Percentiles rank a stretch among this genome's conserved stretches.
These are phyloP conservation scores for Nemania sp. DNA, from an alignment of 2,329 filamentous ascomycete genomes.

Conservation along the genomic window DNA sequence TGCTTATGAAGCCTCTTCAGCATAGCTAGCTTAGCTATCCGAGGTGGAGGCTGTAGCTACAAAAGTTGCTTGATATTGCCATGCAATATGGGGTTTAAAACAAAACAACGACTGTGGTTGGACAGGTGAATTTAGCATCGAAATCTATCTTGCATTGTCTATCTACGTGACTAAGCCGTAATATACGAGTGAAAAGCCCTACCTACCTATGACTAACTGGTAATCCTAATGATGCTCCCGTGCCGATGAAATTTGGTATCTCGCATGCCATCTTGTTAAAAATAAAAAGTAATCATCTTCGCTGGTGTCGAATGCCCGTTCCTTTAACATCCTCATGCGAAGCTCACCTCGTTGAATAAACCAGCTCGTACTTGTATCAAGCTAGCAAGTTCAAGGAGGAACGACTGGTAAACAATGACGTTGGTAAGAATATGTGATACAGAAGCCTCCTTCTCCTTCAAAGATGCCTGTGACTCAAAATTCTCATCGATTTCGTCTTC, in stretches of 20 bases:
- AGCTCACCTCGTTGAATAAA: conserved; percentile 81
- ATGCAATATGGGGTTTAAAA: not conserved
- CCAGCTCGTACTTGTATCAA: conserved; percentile 80
- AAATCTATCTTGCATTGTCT: conserved; percentile 15
- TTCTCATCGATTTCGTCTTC: conserved; percentile 46
- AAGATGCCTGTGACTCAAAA: conserved; percentile 44
- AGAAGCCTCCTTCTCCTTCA: conserved; percentile 64
- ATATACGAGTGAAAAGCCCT: not conserved
- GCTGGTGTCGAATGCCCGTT: not conserved
- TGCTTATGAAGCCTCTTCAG: too few species aligned
- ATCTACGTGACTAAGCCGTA: conserved; percentile 4
- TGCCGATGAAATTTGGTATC: conserved; percentile 25
- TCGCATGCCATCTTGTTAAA: conserved; percentile 15
- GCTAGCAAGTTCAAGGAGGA: conserved; percentile 80
- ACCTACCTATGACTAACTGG: not conserved
- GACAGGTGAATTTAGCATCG: not conserved
- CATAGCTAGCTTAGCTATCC: too few species aligned
- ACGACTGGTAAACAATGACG: conserved; percentile 81
- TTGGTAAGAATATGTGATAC: conserved; percentile 85
- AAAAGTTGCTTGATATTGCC: not conserved
- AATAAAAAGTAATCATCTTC: conserved; percentile 5
- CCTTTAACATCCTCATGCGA: conserved; percentile 54
- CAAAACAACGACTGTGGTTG: not conserved
- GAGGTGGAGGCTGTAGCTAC: not conserved
- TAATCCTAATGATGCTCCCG: conserved; percentile 1